Conservation (phyloP, 306 rosid species). For the Dryas drummondii region DNA sequence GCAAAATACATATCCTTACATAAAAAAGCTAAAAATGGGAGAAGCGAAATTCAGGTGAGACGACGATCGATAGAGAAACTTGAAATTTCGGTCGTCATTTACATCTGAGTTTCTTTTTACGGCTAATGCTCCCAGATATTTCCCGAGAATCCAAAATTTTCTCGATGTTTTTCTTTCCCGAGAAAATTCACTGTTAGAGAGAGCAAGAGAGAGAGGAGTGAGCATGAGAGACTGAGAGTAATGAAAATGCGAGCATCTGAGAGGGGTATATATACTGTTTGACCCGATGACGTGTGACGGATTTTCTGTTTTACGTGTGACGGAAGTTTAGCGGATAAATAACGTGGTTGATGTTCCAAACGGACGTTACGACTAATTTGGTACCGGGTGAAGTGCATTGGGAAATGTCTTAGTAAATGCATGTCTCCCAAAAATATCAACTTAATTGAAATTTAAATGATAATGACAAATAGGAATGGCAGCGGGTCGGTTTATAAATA, state of each 20-base stretch:
- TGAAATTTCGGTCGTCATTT: slow-evolving; percentile 22
- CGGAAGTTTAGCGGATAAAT: slow-evolving; percentile 1
- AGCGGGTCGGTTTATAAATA: no score
- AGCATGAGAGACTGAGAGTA: neutral
- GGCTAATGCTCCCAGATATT: slow-evolving; percentile 10
- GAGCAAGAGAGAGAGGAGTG: neutral
- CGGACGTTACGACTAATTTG: slow-evolving; percentile 7
- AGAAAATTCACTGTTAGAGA: neutral
- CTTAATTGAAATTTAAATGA: no score
- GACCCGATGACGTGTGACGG: slow-evolving; percentile 8
- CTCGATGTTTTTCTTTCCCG: neutral
- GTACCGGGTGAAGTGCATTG: neutral
- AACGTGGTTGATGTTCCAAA: slow-evolving; percentile 13
- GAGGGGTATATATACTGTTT: neutral
- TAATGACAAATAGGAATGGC: no score
- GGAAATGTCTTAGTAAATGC: no score
- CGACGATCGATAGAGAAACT: slow-evolving; percentile 20
- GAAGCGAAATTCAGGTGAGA: slow-evolving; percentile 30
- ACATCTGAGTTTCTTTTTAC: neutral
- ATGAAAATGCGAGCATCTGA: neutral
- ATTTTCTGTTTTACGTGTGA: neutral
- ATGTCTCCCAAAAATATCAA: no score
- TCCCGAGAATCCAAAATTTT: slow-evolving; percentile 15
- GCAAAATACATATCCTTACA: slow-evolving; percentile 29
- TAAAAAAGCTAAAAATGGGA: slow-evolving; percentile 22